Evolutionary conservation across 495 filamentous ascomycete species (phyloP), one percentile per base, ranked within the genome.

Genomic region (Penicillium samsonianum): DNA sequence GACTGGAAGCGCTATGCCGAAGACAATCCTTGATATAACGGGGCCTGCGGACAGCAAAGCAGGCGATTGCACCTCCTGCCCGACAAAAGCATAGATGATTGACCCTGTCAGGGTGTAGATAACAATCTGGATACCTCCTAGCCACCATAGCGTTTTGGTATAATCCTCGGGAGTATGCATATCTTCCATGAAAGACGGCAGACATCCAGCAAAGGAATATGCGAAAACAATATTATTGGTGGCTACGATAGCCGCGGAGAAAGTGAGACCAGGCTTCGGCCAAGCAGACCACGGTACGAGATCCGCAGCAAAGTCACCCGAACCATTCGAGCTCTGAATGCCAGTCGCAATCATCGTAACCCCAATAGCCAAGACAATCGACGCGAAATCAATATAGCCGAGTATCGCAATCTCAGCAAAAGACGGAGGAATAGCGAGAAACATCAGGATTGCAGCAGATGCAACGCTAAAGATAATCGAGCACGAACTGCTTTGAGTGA

Each of bases 141-240:
- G 78, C 28, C 78, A 59, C 56, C 73, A 75, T 46, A 89, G 78
- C 3, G 86, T 79, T 71, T 87, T 87, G 49, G 72, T 67, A 57
- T 77, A 87, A 63, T 88, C 82, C 40, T 64, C 59, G 0, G 86
- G 87, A 0, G 83, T 82, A 64, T 85, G 82, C 80, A 90, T 86
- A 68, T 90, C 87, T 49, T 83, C 78, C 73, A 87, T 87, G 69
- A 90, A 87, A 40, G 75, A 80, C 68, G 89, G 87, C 77, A 75
- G 83, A 76, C 72, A 87, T 58, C 78, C 85, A 72, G 72, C 86
- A 63, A 82, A 87, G 9, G 68, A 66, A 78, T 70, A 73, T 31
- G 87, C 86, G 60, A 90, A 87, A 53, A 86, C 78, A 49, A 89
- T 88, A 74, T 90, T 88, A 42, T 80, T 80, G 43, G 87, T 76